Conservation (phyloP, 805 yeast genomes). For the Zygoascus flipseniorum region DNA sequence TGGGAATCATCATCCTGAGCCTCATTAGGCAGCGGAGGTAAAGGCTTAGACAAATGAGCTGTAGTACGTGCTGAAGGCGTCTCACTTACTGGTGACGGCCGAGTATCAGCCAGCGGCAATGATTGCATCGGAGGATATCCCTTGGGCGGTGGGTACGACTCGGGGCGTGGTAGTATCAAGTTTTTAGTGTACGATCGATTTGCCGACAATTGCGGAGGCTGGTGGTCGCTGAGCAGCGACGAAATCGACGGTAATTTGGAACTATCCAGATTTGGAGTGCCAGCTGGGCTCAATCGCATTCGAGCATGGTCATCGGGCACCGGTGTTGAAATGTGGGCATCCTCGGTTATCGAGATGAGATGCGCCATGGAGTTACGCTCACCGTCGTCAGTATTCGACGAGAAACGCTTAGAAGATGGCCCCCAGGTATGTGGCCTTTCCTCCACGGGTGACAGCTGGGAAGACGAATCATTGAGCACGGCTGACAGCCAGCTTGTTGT, state of each 20-base stretch:
- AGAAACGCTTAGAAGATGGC: slow-evolving; percentile 18
- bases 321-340: slow-evolving; percentile 18
- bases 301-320: neutral
- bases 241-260: slow-evolving; percentile 7
- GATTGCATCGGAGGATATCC: slow-evolving; percentile 4
- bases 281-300: neutral
- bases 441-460: slow-evolving; percentile 13
- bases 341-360: slow-evolving; percentile 18
- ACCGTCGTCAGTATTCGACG: slow-evolving; percentile 17
- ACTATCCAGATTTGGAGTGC: neutral
- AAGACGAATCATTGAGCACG: slow-evolving; percentile 11
- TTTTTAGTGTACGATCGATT: slow-evolving; percentile 23
- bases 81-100: slow-evolving; percentile 15
- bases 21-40: slow-evolving; percentile 22
- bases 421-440: slow-evolving; percentile 26
- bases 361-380: slow-evolving; percentile 18
- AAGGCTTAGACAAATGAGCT: slow-evolving; percentile 14
- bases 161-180: slow-evolving; percentile 23
- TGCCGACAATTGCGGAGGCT: slow-evolving; percentile 19
- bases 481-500: slow-evolving; percentile 22
- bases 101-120: slow-evolving; percentile 21
- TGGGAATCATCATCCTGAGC: slow-evolving; percentile 2
- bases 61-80: slow-evolving; percentile 9
- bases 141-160: slow-evolving; percentile 22
- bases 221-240: slow-evolving; percentile 1